Percentiles rank a stretch among this genome's conserved stretches.
Conservation (phyloP, 495 filamentous ascomycete genomes). For the Penicillium angulare region DNA sequence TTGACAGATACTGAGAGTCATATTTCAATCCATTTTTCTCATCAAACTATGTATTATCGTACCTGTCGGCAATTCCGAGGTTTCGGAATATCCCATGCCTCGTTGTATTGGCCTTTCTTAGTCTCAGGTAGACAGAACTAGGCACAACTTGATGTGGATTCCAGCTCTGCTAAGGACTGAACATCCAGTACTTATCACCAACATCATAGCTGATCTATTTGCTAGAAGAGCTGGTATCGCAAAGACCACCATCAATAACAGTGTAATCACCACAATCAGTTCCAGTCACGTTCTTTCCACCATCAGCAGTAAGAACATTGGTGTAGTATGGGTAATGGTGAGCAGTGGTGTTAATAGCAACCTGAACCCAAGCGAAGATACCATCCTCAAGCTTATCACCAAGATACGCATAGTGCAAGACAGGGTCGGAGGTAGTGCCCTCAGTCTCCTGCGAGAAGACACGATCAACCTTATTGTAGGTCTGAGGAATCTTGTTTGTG, state of each 20-base stretch:
- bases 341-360: not conserved
- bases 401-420: not conserved
- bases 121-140: too few species aligned
- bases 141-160: too few species aligned
- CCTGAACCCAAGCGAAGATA: conserved; percentile 1
- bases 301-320: not conserved
- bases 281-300: not conserved
- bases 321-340: conserved; percentile 1
- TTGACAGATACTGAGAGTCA: too few species aligned
- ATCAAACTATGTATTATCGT: too few species aligned
- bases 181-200: too few species aligned
- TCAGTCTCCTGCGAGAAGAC: not conserved
- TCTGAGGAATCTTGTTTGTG: not conserved
- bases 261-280: not conserved
- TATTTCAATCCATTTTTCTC: too few species aligned
- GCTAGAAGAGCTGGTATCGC: not conserved
- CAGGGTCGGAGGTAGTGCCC: not conserved
- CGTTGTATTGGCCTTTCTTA: too few species aligned
- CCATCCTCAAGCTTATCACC: conserved; percentile 1
- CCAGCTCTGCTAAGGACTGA: too few species aligned
- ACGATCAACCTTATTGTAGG: not conserved
- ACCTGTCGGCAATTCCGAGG: too few species aligned
- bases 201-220: not conserved
- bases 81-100: too few species aligned
- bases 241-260: not conserved